Percentiles rank a stretch among this genome's conserved stretches.
These are phyloP conservation scores for Claviceps quebecensis DNA, from an alignment of 2,329 filamentous ascomycete species.

Conservation along the genomic window DNA sequence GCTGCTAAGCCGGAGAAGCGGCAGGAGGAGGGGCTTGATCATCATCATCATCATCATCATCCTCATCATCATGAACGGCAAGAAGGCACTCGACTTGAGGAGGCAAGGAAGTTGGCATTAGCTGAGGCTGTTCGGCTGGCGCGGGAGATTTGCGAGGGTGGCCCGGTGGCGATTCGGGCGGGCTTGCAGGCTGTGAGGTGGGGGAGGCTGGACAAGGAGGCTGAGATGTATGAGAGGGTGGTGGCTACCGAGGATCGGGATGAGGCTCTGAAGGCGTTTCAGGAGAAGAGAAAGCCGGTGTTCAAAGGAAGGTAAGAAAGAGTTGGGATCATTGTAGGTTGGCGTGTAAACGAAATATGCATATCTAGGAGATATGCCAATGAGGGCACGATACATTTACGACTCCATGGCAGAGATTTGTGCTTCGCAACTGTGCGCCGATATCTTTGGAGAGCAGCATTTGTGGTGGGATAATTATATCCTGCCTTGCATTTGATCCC, in stretches of 20 bases:
- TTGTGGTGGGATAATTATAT: background rate
- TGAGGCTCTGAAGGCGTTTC: constrained; percentile 79
- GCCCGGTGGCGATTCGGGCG: constrained; percentile 67
- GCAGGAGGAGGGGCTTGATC: constrained; percentile 17
- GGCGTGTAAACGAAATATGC: background rate
- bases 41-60: background rate
- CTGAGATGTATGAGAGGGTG: constrained; percentile 72
- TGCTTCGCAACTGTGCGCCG: too few relatives aligned
- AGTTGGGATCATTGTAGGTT: background rate
- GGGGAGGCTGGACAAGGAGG: constrained; percentile 66
- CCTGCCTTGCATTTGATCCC: background rate
- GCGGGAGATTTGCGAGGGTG: constrained; percentile 76
- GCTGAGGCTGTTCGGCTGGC: constrained; percentile 67
- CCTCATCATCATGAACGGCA: background rate
- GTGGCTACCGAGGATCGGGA: constrained; percentile 72
- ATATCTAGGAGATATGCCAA: too few relatives aligned
- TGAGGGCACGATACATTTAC: too few relatives aligned
- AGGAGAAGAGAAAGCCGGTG: constrained; percentile 45
- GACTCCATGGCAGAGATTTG: too few relatives aligned
- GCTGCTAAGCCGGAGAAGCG: constrained; percentile 38
- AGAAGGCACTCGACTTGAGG: constrained; percentile 27
- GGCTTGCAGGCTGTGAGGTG: constrained; percentile 65
- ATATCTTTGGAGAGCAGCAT: too few relatives aligned
- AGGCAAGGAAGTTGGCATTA: constrained; percentile 54
- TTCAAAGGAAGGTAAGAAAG: constrained; percentile 38